A percentile compares a stretch with the other conserved stretches of the same genome.
Evolutionary conservation across 2,329 filamentous ascomycete genomes (phyloP).

Genomic region (Verticillium nubilum): DNA sequence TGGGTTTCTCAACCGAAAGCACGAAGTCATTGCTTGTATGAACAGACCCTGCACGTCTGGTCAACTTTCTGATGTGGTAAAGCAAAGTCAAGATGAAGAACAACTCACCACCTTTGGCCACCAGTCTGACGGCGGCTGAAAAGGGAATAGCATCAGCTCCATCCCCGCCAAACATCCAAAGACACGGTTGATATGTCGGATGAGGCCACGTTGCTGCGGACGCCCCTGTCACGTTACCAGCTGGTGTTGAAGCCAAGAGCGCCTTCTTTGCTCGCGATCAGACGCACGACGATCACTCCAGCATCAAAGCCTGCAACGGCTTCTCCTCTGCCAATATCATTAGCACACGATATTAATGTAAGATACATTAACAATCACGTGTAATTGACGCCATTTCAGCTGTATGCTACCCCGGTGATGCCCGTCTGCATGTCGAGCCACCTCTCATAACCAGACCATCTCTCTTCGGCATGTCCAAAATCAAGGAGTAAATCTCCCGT

Average conservation of each 20-base stretch:
- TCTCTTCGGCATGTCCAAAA: slow-evolving; percentile 24
- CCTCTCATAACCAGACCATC: slow-evolving; percentile 27
- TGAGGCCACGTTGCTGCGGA: slow-evolving; percentile 6
- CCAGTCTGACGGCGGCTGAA: slow-evolving; percentile 11
- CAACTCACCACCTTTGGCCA: slow-evolving; percentile 13
- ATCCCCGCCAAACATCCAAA: not conserved
- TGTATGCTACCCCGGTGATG: slow-evolving; percentile 29
- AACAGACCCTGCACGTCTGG: not conserved
- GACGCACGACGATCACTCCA: slow-evolving; percentile 27
- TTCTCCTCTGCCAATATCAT: slow-evolving; percentile 24
- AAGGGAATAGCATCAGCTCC: slow-evolving; percentile 17
- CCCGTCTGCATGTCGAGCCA: slow-evolving; percentile 31
- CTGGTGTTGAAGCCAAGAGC: slow-evolving; percentile 16
- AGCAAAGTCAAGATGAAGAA: no score
- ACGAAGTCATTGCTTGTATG: not conserved
- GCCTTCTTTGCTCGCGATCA: slow-evolving; percentile 11
- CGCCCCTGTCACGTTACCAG: not conserved
- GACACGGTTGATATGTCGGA: slow-evolving; percentile 1
- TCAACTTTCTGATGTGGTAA: not conserved
- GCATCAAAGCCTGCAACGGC: slow-evolving; percentile 35
- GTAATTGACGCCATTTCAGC: slow-evolving; percentile 21
- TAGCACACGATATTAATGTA: not conserved
- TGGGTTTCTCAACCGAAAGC: slow-evolving; percentile 14
- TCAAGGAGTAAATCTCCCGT: slow-evolving; percentile 27
- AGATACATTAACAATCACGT: slow-evolving; percentile 7